A percentile compares a stretch with the other conserved stretches of the same genome.
phyloP scores from a whole-genome alignment of 768 basidiomycete species.

The Trametes sanguinea region DNA sequence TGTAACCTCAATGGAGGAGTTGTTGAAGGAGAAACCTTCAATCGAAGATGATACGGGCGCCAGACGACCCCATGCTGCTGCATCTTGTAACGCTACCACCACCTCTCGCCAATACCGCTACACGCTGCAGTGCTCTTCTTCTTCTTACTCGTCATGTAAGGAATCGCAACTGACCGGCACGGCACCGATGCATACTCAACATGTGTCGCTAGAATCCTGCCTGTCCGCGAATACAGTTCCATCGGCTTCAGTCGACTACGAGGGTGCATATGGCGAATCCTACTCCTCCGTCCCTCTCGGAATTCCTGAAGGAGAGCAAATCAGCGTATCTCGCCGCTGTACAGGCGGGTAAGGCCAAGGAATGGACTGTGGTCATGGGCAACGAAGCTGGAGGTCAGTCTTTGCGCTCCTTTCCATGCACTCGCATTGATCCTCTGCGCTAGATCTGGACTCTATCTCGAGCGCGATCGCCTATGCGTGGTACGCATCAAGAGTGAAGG shows the following conservation, averaged over 20 bases:
- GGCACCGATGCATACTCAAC: background rate
- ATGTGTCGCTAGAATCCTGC: background rate
- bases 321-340: slow-evolving; percentile 60
- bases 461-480: slow-evolving; percentile 85
- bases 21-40: background rate
- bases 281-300: background rate
- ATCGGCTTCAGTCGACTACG: background rate
- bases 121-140: background rate
- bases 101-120: background rate
- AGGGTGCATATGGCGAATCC: background rate
- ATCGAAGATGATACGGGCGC: no score
- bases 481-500: slow-evolving; percentile 52
- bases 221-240: background rate
- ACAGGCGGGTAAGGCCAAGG: slow-evolving; percentile 44
- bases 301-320: slow-evolving; percentile 39
- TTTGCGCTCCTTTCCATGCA: background rate
- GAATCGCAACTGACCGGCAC: background rate
- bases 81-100: background rate
- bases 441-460: slow-evolving; percentile 90
- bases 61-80: no score
- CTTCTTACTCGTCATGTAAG: background rate
- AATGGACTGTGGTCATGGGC: slow-evolving; percentile 90
- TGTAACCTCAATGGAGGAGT: no score
- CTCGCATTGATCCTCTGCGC: background rate
- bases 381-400: slow-evolving; percentile 92